Conservation (phyloP, 176 grass and related monocot species). For the Zea mays region Zm-B73-REFERENCE-NAM-5.0 NC_050105.1:92606001-92606500, state of each 20-base stretch:
- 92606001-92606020: slow-evolving; percentile 4
- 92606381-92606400: slow-evolving; percentile 99
- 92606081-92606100: slow-evolving; percentile 63
- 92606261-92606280: background rate
- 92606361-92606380: slow-evolving; percentile 97
- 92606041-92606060: slow-evolving; percentile 33
- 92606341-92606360: slow-evolving; percentile 88
- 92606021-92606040: slow-evolving; percentile 11
- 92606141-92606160: slow-evolving; percentile 89
- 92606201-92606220: slow-evolving; percentile 99
- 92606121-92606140: slow-evolving; percentile 99
- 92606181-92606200: slow-evolving; percentile 99
- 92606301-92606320: background rate
- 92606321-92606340: background rate
- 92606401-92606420: slow-evolving; percentile 91
- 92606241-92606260: slow-evolving; percentile 34
- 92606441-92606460: background rate
- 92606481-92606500: background rate
- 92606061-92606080: slow-evolving; percentile 95
- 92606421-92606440: background rate
- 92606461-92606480: background rate
- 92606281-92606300: background rate
- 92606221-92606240: slow-evolving; percentile 93
- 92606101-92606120: slow-evolving; percentile 93
- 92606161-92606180: slow-evolving; percentile 87